A percentile compares a stretch with the other conserved stretches of the same genome.
phyloP scores from a whole-genome alignment of 345 rosid species.

The Euphorbia lathyris region DNA sequence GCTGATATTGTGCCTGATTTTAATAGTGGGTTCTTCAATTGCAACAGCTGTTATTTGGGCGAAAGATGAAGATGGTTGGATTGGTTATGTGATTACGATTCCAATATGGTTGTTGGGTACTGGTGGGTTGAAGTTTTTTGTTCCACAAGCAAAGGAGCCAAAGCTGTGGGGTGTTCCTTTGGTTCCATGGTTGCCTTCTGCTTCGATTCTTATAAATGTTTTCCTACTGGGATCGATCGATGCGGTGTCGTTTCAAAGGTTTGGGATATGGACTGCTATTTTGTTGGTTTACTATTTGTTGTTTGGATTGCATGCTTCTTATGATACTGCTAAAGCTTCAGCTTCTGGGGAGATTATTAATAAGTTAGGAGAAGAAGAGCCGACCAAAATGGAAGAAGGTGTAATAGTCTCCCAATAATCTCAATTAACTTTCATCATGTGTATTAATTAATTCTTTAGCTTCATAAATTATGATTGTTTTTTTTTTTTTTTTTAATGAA shows the following conservation, averaged over 20 bases:
- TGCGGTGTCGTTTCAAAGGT: conserved; percentile 14
- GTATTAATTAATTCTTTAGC: no score
- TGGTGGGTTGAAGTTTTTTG: background rate
- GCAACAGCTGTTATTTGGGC: conserved; percentile 14
- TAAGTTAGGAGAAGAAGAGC: background rate
- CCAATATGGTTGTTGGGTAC: conserved; percentile 22
- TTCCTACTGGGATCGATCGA: conserved; percentile 25
- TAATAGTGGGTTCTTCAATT: conserved; percentile 12
- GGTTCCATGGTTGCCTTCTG: conserved; percentile 30
- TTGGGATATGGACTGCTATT: conserved; percentile 20
- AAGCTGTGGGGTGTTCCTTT: conserved; percentile 27
- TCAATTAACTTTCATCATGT: no score
- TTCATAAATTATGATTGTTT: no score
- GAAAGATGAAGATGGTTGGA: conserved; percentile 12
- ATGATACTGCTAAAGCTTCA: conserved; percentile 17
- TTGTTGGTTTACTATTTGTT: conserved; percentile 22
- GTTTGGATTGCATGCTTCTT: conserved; percentile 25
- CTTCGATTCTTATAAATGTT: conserved; percentile 17
- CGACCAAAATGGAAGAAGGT: conserved; percentile 16
- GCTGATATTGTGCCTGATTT: conserved; percentile 1
- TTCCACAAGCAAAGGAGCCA: conserved; percentile 18
- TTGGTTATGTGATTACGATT: conserved; percentile 13
- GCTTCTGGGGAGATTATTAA: background rate
- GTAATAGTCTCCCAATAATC: background rate
- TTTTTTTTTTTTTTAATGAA: no score